Evolutionary conservation across 2,329 filamentous ascomycete genomes (phyloP).

Genomic region (Penicillium nordicum): DNA sequence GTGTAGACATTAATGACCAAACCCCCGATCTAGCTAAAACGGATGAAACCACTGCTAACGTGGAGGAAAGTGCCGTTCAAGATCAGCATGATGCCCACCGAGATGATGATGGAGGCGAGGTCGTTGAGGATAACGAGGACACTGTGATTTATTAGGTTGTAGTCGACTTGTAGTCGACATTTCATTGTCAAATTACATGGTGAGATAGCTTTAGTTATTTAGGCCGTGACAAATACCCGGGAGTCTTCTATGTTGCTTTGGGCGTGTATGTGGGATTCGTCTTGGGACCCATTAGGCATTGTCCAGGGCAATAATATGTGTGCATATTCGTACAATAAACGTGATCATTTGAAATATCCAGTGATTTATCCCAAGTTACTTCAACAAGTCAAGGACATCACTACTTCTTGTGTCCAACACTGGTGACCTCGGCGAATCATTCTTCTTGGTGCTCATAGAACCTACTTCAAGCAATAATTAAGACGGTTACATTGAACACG

Average conservation of each 20-base stretch:
- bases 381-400: background rate
- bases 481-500: background rate
- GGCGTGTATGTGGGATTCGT: background rate
- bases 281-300: background rate
- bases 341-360: background rate
- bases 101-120: constrained; percentile 70
- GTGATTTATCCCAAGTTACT: background rate
- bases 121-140: constrained; percentile 82
- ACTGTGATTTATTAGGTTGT: constrained; percentile 73
- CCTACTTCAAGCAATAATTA: background rate
- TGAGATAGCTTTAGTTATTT: background rate
- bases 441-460: too few relatives aligned
- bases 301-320: background rate
- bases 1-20: constrained; percentile 25
- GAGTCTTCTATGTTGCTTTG: background rate
- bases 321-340: background rate
- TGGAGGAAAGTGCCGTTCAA: constrained; percentile 33
- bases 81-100: constrained; percentile 43
- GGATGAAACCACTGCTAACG: constrained; percentile 30
- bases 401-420: background rate
- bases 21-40: constrained; percentile 11
- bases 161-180: background rate
- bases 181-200: background rate
- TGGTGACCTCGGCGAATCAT: background rate
- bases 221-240: constrained; percentile 1